Conservation (phyloP, 176 grass and related monocot species). For the Avena insularis region DNA sequence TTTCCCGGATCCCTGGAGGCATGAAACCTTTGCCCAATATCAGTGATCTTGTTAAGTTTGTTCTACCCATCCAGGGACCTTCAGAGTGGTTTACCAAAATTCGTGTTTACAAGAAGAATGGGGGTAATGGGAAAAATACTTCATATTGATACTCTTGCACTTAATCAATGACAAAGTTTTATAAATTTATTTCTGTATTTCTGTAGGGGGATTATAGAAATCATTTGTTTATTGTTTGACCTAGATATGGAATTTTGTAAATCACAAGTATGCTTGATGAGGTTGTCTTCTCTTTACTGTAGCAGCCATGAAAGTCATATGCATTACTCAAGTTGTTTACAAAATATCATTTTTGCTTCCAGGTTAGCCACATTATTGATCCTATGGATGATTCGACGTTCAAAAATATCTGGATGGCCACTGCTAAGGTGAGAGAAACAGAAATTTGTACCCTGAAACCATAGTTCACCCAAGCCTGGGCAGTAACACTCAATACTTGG, state of each 20-base stretch:
- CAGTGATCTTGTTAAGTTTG: not conserved
- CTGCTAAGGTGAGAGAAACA: constrained; percentile 77
- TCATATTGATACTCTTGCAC: not conserved
- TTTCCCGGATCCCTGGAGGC: not conserved
- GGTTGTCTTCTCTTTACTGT: constrained; percentile 13
- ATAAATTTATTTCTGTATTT: not conserved
- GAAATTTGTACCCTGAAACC: constrained; percentile 9
- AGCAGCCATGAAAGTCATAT: not conserved
- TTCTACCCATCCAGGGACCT: not conserved
- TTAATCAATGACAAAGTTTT: not conserved
- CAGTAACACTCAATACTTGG: constrained; percentile 11
- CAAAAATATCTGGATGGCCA: constrained; percentile 95
- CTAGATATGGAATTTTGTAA: constrained; percentile 18
- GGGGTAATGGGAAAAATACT: not conserved
- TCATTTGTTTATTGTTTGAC: constrained; percentile 6
- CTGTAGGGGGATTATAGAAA: constrained; percentile 23
- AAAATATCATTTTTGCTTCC: constrained; percentile 46
- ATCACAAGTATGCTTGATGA: constrained; percentile 24
- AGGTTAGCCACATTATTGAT: constrained; percentile 90
- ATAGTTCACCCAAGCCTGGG: not conserved
- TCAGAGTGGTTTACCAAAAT: not conserved
- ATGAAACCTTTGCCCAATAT: not conserved
- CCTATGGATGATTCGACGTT: constrained; percentile 81
- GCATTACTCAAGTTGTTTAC: constrained; percentile 25
- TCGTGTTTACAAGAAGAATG: not conserved